Percentiles rank a stretch among this genome's conserved stretches.
Conservation (phyloP, 1,284 basidiomycete genomes). For the Marasmius oreades region DNA sequence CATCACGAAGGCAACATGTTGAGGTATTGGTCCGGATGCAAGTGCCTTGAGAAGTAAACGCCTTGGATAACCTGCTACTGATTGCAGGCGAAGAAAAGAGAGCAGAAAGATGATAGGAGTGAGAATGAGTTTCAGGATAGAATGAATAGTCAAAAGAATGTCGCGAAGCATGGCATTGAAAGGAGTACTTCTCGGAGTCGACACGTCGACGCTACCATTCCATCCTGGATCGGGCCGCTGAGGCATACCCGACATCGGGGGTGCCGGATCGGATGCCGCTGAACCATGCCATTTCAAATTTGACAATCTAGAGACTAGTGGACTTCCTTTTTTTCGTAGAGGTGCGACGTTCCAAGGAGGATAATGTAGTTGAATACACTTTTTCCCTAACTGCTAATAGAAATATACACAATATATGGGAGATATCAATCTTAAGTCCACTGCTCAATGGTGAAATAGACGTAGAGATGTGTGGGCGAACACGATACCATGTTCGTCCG, state of each 20-base stretch:
- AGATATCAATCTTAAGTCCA: not conserved
- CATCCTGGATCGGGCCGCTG: too few species aligned
- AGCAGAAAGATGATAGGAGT: not conserved
- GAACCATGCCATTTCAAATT: not conserved
- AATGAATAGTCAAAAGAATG: not conserved
- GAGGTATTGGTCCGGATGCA: slow-evolving; percentile 74
- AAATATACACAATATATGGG: too few species aligned
- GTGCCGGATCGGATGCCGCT: too few species aligned
- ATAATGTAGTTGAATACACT: not conserved
- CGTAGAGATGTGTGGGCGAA: slow-evolving; percentile 84
- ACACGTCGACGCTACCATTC: not conserved
- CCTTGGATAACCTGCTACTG: not conserved
- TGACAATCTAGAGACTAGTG: not conserved
- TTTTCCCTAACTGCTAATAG: too few species aligned
- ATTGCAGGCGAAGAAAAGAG: not conserved
- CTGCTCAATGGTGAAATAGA: slow-evolving; percentile 71
- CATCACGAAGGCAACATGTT: slow-evolving; percentile 96
- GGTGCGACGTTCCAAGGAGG: too few species aligned
- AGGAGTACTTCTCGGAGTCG: not conserved
- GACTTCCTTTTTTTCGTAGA: too few species aligned
- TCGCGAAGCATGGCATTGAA: not conserved
- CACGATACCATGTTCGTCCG: slow-evolving; percentile 86
- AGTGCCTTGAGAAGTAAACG: slow-evolving; percentile 8
- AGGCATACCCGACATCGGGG: too few species aligned
- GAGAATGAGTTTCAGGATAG: not conserved